A percentile compares a stretch with the other conserved stretches of the same genome.
Evolutionary conservation across 2,329 filamentous ascomycete species (phyloP).

Genomic region (Alternaria novae-zelandiae): DNA sequence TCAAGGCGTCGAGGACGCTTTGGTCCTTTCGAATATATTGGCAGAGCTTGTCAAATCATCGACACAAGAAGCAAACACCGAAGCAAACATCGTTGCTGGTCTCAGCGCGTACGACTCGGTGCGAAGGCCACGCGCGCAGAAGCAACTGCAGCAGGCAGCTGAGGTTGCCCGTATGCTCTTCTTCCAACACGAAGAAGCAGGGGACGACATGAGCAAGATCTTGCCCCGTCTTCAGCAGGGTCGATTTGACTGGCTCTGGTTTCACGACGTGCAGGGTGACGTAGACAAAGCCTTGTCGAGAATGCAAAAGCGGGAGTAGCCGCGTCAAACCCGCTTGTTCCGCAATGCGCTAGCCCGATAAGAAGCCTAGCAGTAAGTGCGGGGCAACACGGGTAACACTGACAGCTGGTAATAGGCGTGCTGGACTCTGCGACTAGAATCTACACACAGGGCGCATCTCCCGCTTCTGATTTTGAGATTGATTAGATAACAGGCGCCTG

Average conservation of each 20-base stretch:
- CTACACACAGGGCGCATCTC: background rate
- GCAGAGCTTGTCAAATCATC: background rate
- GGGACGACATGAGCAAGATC: background rate
- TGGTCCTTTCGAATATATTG: background rate
- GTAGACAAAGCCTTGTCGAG: background rate
- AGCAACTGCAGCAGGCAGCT: background rate
- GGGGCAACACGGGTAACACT: background rate
- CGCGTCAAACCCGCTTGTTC: background rate
- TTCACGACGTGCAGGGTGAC: background rate
- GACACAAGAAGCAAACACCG: background rate
- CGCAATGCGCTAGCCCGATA: background rate
- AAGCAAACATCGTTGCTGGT: background rate
- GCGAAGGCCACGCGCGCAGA: background rate
- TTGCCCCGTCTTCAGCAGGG: background rate
- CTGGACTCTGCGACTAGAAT: background rate
- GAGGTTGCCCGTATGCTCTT: background rate
- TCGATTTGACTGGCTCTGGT: background rate
- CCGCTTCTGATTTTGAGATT: rapidly evolving
- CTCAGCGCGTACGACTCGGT: background rate
- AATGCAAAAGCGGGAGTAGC: background rate
- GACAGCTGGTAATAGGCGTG: background rate
- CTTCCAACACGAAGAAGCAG: background rate
- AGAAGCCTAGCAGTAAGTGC: background rate
- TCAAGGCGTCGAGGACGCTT: background rate
- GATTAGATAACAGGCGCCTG: background rate